Base-by-base conservation (phyloP, 2,329 filamentous ascomycete genomes). In the Neobulgaria alba region DNA sequence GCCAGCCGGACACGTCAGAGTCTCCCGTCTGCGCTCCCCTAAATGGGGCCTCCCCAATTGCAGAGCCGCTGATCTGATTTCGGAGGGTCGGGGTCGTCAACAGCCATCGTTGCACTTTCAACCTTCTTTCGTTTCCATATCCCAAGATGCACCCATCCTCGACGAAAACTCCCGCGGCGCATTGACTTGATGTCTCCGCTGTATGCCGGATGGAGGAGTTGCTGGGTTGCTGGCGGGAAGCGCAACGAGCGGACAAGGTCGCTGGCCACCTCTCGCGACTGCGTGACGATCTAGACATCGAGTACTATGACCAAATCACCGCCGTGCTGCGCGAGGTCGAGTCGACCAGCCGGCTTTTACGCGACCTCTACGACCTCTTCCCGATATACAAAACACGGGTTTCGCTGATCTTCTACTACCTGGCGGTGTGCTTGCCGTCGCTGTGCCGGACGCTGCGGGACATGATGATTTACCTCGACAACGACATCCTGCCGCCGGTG, bases 351-450 rank as follows among this genome's bases (percentile, higher is more conserved):
- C 59, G 63, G 26, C 57, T 69, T 12, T 67, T 80, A 7, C 68
- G 72, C 30, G 69, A 75, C 38, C 60, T 80, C 12, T 69, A 69
- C 33, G 72, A 78, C 45, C 63, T 69, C 29, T 71, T 72, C 17
- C 69, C 72, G 37, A 58, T 73, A 18, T 68, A 78, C 51, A 58
- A 65, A 38, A 55, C 62, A 17, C 68, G 73, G 14, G 62, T 77
- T 5, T 66, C 68, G 0, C 58, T 72, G 12, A 64, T 78, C 18
- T 56, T 73, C 23, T 68, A 75, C 52, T 70, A 78, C 51, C 66
- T 80, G 34, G 68, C 73, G 42, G 63, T 77, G 42, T 50, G 78
- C 12, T 61, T 80, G 2, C 75, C 75, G 0, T 76, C 73, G 41
- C 60, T 79, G 14, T 65, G 63, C 38, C 67, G 63, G 41, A 71